A percentile compares a stretch with the other conserved stretches of the same genome.
Evolutionary conservation across 148 eudicot species (phyloP).

Genomic region (Rhododendron williamsianum): DNA sequence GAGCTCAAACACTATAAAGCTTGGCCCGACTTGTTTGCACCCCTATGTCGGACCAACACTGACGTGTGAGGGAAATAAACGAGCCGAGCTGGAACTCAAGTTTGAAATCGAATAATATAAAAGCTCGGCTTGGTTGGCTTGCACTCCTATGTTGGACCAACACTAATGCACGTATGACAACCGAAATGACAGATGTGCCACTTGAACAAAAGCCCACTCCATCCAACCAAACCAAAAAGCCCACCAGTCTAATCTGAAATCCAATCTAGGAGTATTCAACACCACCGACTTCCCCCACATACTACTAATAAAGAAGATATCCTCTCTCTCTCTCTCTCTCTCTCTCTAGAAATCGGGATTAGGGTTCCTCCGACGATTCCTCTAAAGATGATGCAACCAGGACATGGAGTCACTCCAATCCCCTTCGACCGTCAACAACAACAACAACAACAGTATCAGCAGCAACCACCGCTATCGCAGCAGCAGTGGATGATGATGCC

Average conservation of each 20-base stretch:
- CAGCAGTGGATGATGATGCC: conserved; percentile 66
- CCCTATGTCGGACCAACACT: no score
- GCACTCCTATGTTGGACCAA: no score
- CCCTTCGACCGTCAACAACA: conserved; percentile 10
- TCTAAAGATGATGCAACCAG: conserved; percentile 64
- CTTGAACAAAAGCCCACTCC: not conserved
- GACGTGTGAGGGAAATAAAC: no score
- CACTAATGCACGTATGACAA: no score
- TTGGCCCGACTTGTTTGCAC: no score
- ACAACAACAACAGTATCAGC: conserved; percentile 26
- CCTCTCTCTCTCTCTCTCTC: not conserved
- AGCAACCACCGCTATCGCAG: conserved; percentile 23
- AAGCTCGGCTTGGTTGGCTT: no score
- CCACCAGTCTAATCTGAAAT: not conserved
- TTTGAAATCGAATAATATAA: no score
- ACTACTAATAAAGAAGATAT: not conserved
- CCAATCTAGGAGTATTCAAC: not conserved
- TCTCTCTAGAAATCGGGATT: not conserved
- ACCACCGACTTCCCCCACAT: not conserved
- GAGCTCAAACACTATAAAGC: no score
- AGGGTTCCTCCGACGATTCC: not conserved
- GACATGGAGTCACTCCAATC: conserved; percentile 39
- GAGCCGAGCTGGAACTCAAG: no score
- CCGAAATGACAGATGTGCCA: not conserved
- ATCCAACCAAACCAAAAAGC: not conserved